These are phyloP conservation scores for Tephrocybe sp. DNA, from an alignment of 768 basidiomycete species.

Conservation along the genomic window DNA sequence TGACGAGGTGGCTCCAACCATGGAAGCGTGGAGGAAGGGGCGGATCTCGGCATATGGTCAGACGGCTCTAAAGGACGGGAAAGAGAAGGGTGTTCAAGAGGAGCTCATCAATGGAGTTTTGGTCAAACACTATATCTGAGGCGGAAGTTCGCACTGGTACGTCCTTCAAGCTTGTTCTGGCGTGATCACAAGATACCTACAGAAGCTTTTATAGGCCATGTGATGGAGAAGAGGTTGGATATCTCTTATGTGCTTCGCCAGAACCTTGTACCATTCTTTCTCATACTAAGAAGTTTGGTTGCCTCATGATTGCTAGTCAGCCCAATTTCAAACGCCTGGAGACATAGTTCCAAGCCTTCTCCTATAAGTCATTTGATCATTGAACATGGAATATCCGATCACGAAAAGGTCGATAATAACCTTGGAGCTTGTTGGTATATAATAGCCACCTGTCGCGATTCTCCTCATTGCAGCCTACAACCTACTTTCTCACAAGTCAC, in stretches of 20 bases:
- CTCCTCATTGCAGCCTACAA: not conserved
- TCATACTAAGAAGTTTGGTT: not conserved
- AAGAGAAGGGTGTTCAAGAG: constrained; percentile 37
- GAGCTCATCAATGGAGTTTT: constrained; percentile 40
- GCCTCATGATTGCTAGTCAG: no score
- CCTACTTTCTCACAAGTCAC: not conserved
- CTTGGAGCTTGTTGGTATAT: not conserved
- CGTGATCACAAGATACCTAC: no score
- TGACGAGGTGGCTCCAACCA: constrained; percentile 35
- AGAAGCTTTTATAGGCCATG: no score
- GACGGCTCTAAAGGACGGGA: constrained; percentile 24
- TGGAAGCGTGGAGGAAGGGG: constrained; percentile 35
- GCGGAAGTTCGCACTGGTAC: not conserved
- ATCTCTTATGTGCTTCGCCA: not conserved
- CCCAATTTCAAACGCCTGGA: no score
- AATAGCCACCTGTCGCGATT: not conserved
- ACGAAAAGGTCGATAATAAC: not conserved
- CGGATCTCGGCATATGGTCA: constrained; percentile 39
- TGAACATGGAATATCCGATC: no score
- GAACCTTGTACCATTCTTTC: not conserved
- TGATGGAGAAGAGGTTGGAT: no score
- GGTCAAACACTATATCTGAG: constrained; percentile 45
- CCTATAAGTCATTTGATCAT: no score
- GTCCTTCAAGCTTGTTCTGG: not conserved
- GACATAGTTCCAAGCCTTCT: not conserved